Conservation (phyloP, 495 filamentous ascomycete genomes). For the Neurospora sp. region DNA sequence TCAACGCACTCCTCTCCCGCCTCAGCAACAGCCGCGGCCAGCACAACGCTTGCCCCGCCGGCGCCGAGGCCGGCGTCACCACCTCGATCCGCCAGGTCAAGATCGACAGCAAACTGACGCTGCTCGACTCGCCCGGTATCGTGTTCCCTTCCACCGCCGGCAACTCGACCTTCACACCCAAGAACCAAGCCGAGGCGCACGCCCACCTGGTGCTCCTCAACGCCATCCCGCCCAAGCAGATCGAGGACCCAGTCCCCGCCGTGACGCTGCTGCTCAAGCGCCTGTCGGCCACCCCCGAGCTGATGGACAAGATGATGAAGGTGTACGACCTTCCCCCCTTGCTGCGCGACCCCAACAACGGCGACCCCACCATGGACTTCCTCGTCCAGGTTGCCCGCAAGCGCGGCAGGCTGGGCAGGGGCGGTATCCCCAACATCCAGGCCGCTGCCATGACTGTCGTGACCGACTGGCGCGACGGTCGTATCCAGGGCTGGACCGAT, state of each 20-base stretch:
- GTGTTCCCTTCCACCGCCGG: constrained; percentile 62
- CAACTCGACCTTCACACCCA: constrained; percentile 35
- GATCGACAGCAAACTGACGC: constrained; percentile 86
- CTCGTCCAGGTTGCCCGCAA: constrained; percentile 89
- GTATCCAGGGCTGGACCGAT: constrained; percentile 87
- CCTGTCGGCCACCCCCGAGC: constrained; percentile 58
- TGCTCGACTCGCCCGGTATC: constrained; percentile 93
- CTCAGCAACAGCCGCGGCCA: constrained; percentile 52
- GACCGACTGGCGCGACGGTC: constrained; percentile 89
- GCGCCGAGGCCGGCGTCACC: constrained; percentile 89
- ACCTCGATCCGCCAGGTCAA: constrained; percentile 84
- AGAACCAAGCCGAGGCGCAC: constrained; percentile 61
- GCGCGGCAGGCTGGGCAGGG: constrained; percentile 78
- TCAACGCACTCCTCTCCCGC: constrained; percentile 82
- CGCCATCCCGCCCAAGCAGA: constrained; percentile 86
- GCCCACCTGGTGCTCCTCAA: constrained; percentile 82
- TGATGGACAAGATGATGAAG: constrained; percentile 65
- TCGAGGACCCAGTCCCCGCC: constrained; percentile 81
- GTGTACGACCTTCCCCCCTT: constrained; percentile 76
- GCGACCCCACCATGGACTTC: constrained; percentile 83
- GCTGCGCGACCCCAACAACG: constrained; percentile 45
- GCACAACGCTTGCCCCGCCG: constrained; percentile 67
- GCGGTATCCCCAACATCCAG: constrained; percentile 79
- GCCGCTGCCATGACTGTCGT: constrained; percentile 87
- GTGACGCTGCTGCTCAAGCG: constrained; percentile 72